Conservation (phyloP, 1,284 basidiomycete species). For the Lentinula novae-zelandiae region DNA sequence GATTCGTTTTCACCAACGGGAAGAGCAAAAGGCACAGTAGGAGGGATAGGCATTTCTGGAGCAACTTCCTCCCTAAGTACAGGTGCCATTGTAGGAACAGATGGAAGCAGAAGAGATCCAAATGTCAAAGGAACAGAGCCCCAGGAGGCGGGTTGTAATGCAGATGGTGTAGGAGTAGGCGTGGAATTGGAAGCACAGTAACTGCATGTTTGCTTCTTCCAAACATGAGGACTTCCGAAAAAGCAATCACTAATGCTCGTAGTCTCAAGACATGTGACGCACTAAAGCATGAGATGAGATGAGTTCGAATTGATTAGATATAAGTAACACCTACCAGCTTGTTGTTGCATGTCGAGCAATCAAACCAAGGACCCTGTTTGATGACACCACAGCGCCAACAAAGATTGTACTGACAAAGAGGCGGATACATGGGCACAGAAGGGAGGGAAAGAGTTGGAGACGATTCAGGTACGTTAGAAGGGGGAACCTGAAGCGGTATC, state of each 20-base stretch:
- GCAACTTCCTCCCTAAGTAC: conserved; percentile 6
- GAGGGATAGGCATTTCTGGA: conserved; percentile 8
- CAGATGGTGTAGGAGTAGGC: background rate
- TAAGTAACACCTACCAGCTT: conserved; percentile 25
- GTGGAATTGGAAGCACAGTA: conserved; percentile 15
- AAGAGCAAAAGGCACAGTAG: conserved; percentile 13
- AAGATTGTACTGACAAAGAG: conserved; percentile 23
- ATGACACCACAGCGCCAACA: conserved; percentile 39
- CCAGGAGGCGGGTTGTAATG: background rate
- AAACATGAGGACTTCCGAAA: conserved; percentile 25
- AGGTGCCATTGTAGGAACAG: conserved; percentile 10
- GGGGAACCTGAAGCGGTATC: background rate
- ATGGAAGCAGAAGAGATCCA: conserved; percentile 10
- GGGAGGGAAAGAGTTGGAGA: background rate
- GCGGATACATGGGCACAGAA: conserved; percentile 16
- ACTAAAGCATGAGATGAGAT: conserved; percentile 21
- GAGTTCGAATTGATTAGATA: background rate
- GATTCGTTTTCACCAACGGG: background rate
- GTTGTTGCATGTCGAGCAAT: conserved; percentile 37
- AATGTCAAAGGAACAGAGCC: conserved; percentile 7
- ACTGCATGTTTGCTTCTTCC: conserved; percentile 23
- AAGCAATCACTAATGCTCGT: conserved; percentile 24
- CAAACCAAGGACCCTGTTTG: conserved; percentile 35
- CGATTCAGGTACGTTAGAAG: background rate
- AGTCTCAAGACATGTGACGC: conserved; percentile 25